Evolutionary conservation across 306 rosid genomes (phyloP).

Genomic region (Prunus dulcis): DNA sequence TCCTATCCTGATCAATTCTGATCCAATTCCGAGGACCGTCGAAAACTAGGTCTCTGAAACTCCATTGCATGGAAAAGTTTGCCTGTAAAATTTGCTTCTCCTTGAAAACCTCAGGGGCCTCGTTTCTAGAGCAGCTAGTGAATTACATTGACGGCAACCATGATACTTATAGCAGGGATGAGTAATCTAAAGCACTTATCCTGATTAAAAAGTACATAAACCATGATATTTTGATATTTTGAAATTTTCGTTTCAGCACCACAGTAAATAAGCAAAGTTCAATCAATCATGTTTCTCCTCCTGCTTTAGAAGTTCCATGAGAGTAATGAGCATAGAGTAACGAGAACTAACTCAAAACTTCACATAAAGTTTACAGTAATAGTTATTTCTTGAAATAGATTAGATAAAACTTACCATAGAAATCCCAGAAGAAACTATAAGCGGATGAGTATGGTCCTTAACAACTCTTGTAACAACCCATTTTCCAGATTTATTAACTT

Average conservation of each 20-base stretch:
- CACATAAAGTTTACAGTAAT: neutral
- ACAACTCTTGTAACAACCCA: slow-evolving; percentile 41
- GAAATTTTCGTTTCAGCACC: neutral
- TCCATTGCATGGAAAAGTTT: neutral
- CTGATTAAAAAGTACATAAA: neutral
- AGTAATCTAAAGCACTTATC: neutral
- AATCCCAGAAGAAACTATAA: neutral
- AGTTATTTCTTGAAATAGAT: neutral
- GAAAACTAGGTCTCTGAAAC: neutral
- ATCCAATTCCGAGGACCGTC: neutral
- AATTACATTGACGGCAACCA: neutral
- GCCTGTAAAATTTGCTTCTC: neutral
- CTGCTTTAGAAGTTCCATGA: neutral
- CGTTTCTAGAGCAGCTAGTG: neutral
- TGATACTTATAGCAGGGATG: neutral
- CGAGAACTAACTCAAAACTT: neutral
- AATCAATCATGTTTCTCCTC: neutral
- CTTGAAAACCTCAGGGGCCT: neutral
- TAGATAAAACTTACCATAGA: slow-evolving; percentile 6
- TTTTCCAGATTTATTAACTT: slow-evolving; percentile 35
- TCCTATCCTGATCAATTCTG: neutral
- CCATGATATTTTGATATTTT: neutral
- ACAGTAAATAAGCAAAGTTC: slow-evolving; percentile 5
- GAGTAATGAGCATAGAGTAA: neutral
- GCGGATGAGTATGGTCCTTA: slow-evolving; percentile 23